Evolutionary conservation across 768 basidiomycete species (phyloP), one percentile per base, ranked within the genome.

Genomic region (Peribolospora kevripleyi): DNA sequence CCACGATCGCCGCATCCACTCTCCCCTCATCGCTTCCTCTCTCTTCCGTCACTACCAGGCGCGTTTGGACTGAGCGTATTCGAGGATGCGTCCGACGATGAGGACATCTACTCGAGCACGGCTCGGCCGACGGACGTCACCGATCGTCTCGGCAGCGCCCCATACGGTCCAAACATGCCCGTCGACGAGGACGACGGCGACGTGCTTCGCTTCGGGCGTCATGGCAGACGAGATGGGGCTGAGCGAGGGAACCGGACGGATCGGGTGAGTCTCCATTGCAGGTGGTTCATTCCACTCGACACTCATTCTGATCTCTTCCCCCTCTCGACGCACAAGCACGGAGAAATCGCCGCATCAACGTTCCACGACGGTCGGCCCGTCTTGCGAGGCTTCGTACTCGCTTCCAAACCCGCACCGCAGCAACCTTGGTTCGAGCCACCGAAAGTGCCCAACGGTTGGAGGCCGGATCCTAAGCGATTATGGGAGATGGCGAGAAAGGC

Each of bases 41-140:
- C 25, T 25, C 1, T 25, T 1, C 25, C 25, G 25, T 25, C 25
- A 25, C 25, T 25, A 25, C 25, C 25, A 25, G 25, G 1, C 25
- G 25, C 25, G 25, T 91, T 88, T 62, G 87, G 86, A 43, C 71
- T 90, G 13, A 85, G 86, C 5, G 84, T 83, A 1, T 67, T 87
- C 13, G 93, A 91, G 63, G 88, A 93, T 54, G 88, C 85, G 2
- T 90, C 95, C 51, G 85, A 90, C 50, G 88, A 95, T 64, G 88
- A 88, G 42, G 85, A 88, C 60, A 72, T 87, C 4, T 90, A 88
- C 51, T 53, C 7, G 43, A 7, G 8, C 8, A 7, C 43, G 43
- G 13, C 13, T 13, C 43, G 8, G 8, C 13, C 43, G 8, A 7
- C 43, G 62, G 60, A 1, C 57, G 65, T 13, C 70, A 73, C 56